These are phyloP conservation scores for Ophiostoma australiae DNA, from an alignment of 2,329 filamentous ascomycete genomes.

Conservation along the genomic window DNA sequence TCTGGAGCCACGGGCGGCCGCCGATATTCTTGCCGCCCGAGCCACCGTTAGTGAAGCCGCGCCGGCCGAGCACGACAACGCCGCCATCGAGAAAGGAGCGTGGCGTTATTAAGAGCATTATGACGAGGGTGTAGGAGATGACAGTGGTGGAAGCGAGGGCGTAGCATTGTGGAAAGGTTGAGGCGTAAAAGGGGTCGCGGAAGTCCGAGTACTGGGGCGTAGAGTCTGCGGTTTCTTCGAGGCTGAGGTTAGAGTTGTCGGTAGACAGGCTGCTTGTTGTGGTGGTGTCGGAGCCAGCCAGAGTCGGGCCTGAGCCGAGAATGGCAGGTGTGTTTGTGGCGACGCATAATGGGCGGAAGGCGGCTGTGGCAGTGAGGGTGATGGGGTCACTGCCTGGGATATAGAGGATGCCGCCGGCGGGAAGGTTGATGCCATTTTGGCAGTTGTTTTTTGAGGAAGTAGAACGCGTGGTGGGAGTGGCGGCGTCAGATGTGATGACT, in stretches of 20 bases:
- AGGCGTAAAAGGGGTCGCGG: slow-evolving; percentile 86
- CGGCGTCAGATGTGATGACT: slow-evolving; percentile 12
- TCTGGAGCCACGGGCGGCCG: slow-evolving; percentile 89
- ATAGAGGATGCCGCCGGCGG: slow-evolving; percentile 44
- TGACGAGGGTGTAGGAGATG: slow-evolving; percentile 84
- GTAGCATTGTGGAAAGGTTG: slow-evolving; percentile 87
- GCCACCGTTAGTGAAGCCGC: slow-evolving; percentile 80
- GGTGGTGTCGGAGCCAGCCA: slow-evolving; percentile 33
- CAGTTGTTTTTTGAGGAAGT: slow-evolving; percentile 30
- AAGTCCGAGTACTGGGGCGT: slow-evolving; percentile 56
- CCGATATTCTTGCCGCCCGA: slow-evolving; percentile 78
- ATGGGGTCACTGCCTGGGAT: slow-evolving; percentile 51
- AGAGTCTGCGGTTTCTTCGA: slow-evolving; percentile 24
- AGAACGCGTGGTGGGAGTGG: neutral
- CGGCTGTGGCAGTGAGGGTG: slow-evolving; percentile 54
- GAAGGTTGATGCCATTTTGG: slow-evolving; percentile 40
- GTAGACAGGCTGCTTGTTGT: slow-evolving; percentile 32
- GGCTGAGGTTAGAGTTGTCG: slow-evolving; percentile 28
- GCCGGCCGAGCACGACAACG: slow-evolving; percentile 71
- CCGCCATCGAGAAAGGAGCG: slow-evolving; percentile 86
- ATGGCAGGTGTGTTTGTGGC: slow-evolving; percentile 40
- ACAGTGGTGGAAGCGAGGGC: slow-evolving; percentile 88
- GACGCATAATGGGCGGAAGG: slow-evolving; percentile 56
- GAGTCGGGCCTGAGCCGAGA: slow-evolving; percentile 30
- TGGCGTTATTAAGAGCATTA: slow-evolving; percentile 92